Percentiles rank a stretch among this genome's conserved stretches.
Evolutionary conservation across 2,329 filamentous ascomycete genomes (phyloP).

Genomic region (Dothideomycetes sp.): DNA sequence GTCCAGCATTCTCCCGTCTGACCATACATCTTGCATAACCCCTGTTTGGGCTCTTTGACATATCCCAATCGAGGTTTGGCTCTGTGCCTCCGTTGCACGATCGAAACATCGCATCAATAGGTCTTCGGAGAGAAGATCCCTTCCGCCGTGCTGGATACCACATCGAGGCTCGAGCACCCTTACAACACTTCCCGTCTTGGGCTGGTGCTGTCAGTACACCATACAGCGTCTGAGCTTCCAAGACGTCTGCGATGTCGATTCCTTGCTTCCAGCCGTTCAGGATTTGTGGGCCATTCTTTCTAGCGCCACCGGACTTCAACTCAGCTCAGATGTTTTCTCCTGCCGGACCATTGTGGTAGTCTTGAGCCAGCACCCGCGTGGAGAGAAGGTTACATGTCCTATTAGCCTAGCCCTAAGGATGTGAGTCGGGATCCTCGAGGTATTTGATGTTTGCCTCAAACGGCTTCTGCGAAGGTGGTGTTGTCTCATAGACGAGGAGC

Average conservation of each 20-base stretch:
- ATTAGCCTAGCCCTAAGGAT: conserved; percentile 4
- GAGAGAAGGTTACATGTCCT: conserved; percentile 10
- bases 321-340: conserved; percentile 4
- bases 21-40: conserved; percentile 2
- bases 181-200: too few relatives aligned
- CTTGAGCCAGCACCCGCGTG: conserved; percentile 4
- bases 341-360: not conserved
- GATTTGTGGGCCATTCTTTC: not conserved
- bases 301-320: conserved; percentile 10
- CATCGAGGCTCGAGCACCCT: too few relatives aligned
- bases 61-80: not conserved
- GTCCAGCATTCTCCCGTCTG: not conserved
- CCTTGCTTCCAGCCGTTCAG: conserved; percentile 8
- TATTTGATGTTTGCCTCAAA: not conserved
- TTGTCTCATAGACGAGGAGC: not conserved
- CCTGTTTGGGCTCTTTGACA: not conserved
- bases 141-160: too few relatives aligned
- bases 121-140: conserved; percentile 1
- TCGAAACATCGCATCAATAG: conserved; percentile 1
- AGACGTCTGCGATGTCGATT: conserved; percentile 3
- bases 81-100: conserved; percentile 1
- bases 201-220: too few relatives aligned
- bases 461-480: not conserved
- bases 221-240: conserved; percentile 5
- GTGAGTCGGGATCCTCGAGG: conserved; percentile 4